Conservation (phyloP, 139 green algal genomes). For the Chlorella sp. region DNA sequence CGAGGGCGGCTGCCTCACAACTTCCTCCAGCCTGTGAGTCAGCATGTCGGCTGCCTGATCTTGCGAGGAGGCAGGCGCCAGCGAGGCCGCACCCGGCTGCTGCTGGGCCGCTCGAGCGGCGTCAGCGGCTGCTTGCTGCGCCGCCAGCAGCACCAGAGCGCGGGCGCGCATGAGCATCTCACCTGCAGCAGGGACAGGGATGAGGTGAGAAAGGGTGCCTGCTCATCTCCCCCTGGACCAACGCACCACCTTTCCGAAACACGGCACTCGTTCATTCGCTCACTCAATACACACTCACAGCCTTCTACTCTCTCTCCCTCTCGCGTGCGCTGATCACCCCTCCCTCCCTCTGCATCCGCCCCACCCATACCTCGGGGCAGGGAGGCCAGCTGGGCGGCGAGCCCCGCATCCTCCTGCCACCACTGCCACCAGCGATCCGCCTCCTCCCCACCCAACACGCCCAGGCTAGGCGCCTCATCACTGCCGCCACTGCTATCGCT, state of each 20-base stretch:
- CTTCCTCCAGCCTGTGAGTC: constrained; percentile 28
- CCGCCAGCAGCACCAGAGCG: background rate
- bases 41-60: background rate
- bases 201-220: background rate
- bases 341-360: no score
- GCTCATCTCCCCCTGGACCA: no score
- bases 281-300: no score
- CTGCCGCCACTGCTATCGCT: background rate
- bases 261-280: no score
- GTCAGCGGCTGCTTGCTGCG: background rate
- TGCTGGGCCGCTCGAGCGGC: no score
- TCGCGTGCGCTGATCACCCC: no score
- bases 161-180: constrained; percentile 14
- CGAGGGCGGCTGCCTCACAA: background rate
- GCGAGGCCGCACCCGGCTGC: background rate
- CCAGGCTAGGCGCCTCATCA: background rate
- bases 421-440: constrained; percentile 15
- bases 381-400: background rate
- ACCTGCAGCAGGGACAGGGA: background rate
- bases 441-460: background rate
- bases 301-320: no score
- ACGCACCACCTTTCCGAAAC: background rate
- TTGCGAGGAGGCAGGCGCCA: background rate
- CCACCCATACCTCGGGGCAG: background rate
- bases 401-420: constrained; percentile 20